Evolutionary conservation across 257 asterid genomes (phyloP), one percentile per base, ranked within the genome.

Genomic region (Schizonepeta tenuifolia): DNA sequence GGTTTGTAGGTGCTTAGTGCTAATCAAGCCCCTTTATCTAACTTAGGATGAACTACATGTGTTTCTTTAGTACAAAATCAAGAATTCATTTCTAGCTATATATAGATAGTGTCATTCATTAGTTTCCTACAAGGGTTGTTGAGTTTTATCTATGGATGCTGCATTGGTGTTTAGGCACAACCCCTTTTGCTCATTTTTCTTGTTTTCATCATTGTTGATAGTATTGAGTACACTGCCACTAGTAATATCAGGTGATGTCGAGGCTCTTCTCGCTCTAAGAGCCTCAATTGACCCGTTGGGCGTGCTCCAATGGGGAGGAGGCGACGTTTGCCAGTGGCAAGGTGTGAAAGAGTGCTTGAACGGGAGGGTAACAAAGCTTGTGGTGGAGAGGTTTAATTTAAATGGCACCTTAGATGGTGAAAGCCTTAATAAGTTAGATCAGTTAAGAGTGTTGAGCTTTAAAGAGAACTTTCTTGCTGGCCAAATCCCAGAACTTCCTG

Each of bases 291-390:
- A 91, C 84, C 93, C 95, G 1, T 63, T 57, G 38, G 85, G 84
- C 18, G 51, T 68, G 43, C 96, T 91, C 63, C 88, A 66, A 46
- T 91, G 99, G 99, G 77, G 24, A 26, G 81, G 76, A 12, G 74
- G 46, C 20, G 77, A 86, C 71, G 60, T 85, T 33, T 95, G 99
- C 72, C 75, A 70, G 14, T 95, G 98, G 99, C 58, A 77, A 72
- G 98, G 97, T 35, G 95, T 95, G 18, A 91, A 78, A 57, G 81
- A 95, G 76, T 95, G 99, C 84, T 65, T 76, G 24, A 81, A 85
- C 65, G 97, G 91, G 49, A 87, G 97, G 70, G 96, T 92, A 6
- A 78, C 79, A 2, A 95, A 90, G 86, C 95, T 95, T 36, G 99
- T 90, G 24, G 83, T 95, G 20, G 98, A 95, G 66, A 75, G 70